Evolutionary conservation across 106 monocot species (phyloP).

Genomic region (Agapanthus africanus): DNA sequence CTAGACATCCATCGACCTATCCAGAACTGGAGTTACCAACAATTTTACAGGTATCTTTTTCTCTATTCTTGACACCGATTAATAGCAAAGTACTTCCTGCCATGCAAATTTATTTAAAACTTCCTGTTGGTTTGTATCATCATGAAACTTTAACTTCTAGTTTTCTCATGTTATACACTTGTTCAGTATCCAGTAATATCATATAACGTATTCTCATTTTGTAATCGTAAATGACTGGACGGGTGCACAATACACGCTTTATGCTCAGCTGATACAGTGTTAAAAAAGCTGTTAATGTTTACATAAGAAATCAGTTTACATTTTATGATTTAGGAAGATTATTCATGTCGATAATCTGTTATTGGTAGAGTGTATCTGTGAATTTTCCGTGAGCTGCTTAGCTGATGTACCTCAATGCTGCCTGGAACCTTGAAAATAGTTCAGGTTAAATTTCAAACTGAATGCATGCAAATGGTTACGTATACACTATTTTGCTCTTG

Average conservation of each 20-base stretch:
- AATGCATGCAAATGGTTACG: background rate
- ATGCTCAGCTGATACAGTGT: background rate
- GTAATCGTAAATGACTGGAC: background rate
- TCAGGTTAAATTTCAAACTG: background rate
- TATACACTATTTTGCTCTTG: background rate
- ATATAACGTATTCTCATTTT: background rate
- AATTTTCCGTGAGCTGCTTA: background rate
- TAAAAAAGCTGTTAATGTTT: background rate
- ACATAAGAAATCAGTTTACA: background rate
- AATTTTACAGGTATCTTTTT: constrained; percentile 59
- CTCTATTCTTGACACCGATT: background rate
- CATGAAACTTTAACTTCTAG: background rate
- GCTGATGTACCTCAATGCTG: no score
- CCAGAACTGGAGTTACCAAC: constrained; percentile 88
- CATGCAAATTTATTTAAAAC: background rate
- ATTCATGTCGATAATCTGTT: background rate
- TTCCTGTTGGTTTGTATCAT: background rate
- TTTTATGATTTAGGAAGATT: background rate
- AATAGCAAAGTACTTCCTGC: background rate
- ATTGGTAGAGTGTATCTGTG: background rate
- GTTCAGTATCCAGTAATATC: background rate
- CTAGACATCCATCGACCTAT: constrained; percentile 66
- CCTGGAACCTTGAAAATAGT: background rate
- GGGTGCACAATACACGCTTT: background rate
- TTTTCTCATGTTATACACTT: background rate